phyloP scores from a whole-genome alignment of 805 yeast genomes.

The Lipomyces sp. region DNA sequence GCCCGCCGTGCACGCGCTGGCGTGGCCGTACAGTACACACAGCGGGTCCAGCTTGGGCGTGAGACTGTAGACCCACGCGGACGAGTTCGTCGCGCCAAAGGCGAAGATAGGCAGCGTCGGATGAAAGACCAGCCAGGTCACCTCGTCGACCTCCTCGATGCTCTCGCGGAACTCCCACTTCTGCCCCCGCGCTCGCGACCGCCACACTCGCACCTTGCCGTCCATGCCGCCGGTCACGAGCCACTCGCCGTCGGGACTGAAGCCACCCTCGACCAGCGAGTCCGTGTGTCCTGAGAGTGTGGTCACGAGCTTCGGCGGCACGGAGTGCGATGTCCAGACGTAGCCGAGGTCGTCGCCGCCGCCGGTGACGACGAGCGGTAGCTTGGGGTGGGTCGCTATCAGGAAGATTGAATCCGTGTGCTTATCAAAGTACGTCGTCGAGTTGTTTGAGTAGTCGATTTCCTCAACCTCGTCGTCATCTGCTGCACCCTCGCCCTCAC shows the following conservation, averaged over 20 bases:
- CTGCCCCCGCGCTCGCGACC: conserved; percentile 72
- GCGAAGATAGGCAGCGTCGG: conserved; percentile 81
- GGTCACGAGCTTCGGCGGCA: conserved; percentile 76
- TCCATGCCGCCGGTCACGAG: conserved; percentile 92
- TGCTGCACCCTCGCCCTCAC: conserved; percentile 4
- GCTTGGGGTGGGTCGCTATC: conserved; percentile 74
- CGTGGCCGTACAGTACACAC: conserved; percentile 54
- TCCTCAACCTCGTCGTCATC: conserved; percentile 6
- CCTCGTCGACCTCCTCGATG: conserved; percentile 85
- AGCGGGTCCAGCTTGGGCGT: conserved; percentile 52
- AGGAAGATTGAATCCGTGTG: conserved; percentile 86
- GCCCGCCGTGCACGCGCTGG: conserved; percentile 76
- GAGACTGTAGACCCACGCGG: conserved; percentile 88
- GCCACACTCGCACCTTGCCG: conserved; percentile 74
- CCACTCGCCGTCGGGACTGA: conserved; percentile 76
- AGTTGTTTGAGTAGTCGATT: conserved; percentile 82
- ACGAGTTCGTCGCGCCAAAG: conserved; percentile 87
- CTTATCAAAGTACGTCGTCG: conserved; percentile 81
- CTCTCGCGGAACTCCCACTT: conserved; percentile 70
- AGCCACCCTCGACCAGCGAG: conserved; percentile 79
- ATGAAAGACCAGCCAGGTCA: conserved; percentile 78
- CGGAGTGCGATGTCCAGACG: conserved; percentile 87
- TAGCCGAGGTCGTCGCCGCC: conserved; percentile 91
- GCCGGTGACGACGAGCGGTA: conserved; percentile 84
- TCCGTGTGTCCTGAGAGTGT: conserved; percentile 80